These are phyloP conservation scores for Xerocomus brunneocitrinus DNA, from an alignment of 768 basidiomycete genomes.

Conservation along the genomic window DNA sequence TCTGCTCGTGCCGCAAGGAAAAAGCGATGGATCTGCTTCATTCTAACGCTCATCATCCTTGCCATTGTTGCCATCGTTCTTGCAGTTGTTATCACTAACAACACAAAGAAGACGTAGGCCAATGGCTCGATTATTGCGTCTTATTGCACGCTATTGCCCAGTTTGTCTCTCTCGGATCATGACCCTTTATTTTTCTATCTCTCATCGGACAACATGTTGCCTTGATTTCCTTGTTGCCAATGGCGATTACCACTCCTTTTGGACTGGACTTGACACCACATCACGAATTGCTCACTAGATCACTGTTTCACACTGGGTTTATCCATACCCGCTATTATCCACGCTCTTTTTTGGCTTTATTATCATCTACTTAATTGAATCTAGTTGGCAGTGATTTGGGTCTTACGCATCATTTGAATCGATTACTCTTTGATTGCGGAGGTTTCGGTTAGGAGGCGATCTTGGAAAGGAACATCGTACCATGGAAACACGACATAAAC, in stretches of 20 bases:
- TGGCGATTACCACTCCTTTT: constrained; percentile 18
- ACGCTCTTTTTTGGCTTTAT: constrained; percentile 17
- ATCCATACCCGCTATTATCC: constrained; percentile 1
- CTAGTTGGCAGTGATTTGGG: constrained; percentile 21
- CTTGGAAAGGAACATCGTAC: not conserved
- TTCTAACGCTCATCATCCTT: constrained; percentile 61
- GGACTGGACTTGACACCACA: constrained; percentile 12
- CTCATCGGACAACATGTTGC: constrained; percentile 11
- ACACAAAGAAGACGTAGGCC: constrained; percentile 32
- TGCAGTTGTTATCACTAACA: constrained; percentile 50
- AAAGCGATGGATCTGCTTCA: constrained; percentile 97
- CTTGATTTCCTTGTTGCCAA: constrained; percentile 3
- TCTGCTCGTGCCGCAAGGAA: constrained; percentile 87
- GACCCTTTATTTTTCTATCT: not conserved
- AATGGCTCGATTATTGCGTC: not conserved
- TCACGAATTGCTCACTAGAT: constrained; percentile 14
- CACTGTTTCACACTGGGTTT: not conserved
- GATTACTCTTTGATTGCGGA: not conserved
- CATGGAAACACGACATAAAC: no score
- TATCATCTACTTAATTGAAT: constrained; percentile 27
- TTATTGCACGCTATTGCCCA: not conserved
- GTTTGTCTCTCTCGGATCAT: not conserved
- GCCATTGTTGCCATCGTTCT: constrained; percentile 63
- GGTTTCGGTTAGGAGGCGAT: not conserved
- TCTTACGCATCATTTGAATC: constrained; percentile 7